Conservation (phyloP, 1,284 basidiomycete species). For the Mycena citricolor region DNA sequence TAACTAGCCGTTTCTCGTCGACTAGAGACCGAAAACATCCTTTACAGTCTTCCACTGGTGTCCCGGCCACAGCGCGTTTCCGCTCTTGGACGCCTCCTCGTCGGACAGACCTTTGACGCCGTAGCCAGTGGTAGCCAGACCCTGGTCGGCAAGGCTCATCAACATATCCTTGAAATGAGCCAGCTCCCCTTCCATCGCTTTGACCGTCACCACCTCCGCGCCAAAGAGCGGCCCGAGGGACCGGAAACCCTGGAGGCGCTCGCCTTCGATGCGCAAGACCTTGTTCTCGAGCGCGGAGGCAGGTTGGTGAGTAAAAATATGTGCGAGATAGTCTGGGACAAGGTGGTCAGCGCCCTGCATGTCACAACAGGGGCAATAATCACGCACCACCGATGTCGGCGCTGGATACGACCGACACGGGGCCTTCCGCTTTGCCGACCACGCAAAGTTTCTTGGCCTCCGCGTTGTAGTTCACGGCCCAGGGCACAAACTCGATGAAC, state of each 20-base stretch:
- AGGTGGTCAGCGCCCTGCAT: too few species aligned
- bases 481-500: constrained; percentile 24
- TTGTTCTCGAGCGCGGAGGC: constrained; percentile 16
- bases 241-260: not conserved
- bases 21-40: not conserved
- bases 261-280: constrained; percentile 1
- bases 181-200: not conserved
- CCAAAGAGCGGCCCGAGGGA: not conserved
- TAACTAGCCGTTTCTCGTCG: too few species aligned
- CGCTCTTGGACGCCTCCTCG: not conserved
- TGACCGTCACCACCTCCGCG: not conserved
- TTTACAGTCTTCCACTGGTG: constrained; percentile 1
- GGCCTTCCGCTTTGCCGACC: constrained; percentile 24
- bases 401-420: constrained; percentile 24
- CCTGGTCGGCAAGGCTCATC: not conserved
- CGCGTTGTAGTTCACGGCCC: constrained; percentile 9
- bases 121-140: not conserved
- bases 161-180: not conserved
- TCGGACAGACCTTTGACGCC: too few species aligned
- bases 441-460: constrained; percentile 19
- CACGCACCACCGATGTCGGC: constrained; percentile 20
- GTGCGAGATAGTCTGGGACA: constrained; percentile 29
- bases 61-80: not conserved
- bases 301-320: constrained; percentile 30
- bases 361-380: too few species aligned